A percentile compares a stretch with the other conserved stretches of the same genome.
Conservation (phyloP, 129 eudicot genomes). For the Flaveria linearis region DNA sequence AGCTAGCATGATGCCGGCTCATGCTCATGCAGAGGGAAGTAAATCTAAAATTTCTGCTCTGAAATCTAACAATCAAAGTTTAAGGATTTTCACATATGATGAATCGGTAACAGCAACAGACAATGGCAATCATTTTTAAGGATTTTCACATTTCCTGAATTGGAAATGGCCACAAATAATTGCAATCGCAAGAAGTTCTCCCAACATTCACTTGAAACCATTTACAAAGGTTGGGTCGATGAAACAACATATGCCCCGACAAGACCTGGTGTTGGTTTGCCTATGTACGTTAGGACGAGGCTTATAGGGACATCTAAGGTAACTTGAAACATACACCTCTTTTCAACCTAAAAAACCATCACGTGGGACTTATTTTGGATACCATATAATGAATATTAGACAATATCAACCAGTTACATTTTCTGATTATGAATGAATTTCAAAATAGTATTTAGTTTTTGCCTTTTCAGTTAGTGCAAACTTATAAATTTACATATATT, state of each 20-base stretch:
- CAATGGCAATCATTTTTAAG: not conserved
- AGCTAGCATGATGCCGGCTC: not conserved
- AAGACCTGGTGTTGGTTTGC: slow-evolving; percentile 26
- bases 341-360: not conserved
- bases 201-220: not conserved
- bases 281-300: slow-evolving; percentile 26
- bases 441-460: not conserved
- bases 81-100: slow-evolving; percentile 20
- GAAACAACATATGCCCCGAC: slow-evolving; percentile 35
- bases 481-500: not conserved
- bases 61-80: not conserved
- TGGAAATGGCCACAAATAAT: slow-evolving; percentile 30
- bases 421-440: not conserved
- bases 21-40: no score
- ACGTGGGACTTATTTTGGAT: not conserved
- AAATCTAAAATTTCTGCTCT: not conserved
- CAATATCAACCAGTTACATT: no score
- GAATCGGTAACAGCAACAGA: slow-evolving; percentile 32
- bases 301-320: not conserved
- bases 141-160: slow-evolving; percentile 25
- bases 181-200: not conserved
- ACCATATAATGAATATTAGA: not conserved
- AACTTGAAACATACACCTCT: not conserved
- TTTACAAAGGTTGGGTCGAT: slow-evolving; percentile 38
- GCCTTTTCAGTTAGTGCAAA: not conserved